Conservation (phyloP, 2,329 filamentous ascomycete species). For the Talaromyces sp. region DNA sequence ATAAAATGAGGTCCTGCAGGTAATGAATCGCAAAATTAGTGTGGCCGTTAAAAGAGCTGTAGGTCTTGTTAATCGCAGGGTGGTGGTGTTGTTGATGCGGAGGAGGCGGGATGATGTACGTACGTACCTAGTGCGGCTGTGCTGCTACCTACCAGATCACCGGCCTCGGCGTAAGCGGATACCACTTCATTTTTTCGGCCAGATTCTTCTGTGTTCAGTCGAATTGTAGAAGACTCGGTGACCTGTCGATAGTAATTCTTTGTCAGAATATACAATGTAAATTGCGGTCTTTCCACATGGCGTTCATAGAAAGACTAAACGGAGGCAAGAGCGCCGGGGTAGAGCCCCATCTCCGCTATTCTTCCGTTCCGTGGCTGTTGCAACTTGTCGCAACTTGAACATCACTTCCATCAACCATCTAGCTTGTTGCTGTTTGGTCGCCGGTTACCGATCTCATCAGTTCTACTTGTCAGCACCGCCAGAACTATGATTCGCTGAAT, state of each 20-base stretch:
- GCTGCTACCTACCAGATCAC: not conserved
- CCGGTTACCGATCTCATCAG: not conserved
- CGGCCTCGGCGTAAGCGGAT: slow-evolving; percentile 9
- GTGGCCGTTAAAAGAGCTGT: not conserved
- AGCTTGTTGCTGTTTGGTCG: not conserved
- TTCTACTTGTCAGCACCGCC: not conserved
- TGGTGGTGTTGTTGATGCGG: slow-evolving; percentile 11
- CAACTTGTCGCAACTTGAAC: slow-evolving; percentile 3
- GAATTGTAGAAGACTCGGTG: not conserved
- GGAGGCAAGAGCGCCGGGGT: not conserved
- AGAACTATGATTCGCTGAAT: not conserved
- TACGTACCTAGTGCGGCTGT: slow-evolving; percentile 1
- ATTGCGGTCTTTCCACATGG: not conserved
- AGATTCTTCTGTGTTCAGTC: not conserved
- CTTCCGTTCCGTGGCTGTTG: slow-evolving; percentile 5
- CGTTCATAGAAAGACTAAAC: not conserved
- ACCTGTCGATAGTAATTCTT: not conserved
- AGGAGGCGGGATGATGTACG: slow-evolving; percentile 8
- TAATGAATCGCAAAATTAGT: not conserved
- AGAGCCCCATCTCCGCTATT: slow-evolving; percentile 4
- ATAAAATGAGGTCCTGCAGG: not conserved
- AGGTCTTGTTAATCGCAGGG: not conserved
- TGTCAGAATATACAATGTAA: not conserved
- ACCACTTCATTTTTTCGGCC: slow-evolving; percentile 4
- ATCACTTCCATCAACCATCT: not conserved